These are phyloP conservation scores for Geranomyces variabilis DNA, from an alignment of 192 early-diverging fungal genomes.

Conservation along the genomic window DNA sequence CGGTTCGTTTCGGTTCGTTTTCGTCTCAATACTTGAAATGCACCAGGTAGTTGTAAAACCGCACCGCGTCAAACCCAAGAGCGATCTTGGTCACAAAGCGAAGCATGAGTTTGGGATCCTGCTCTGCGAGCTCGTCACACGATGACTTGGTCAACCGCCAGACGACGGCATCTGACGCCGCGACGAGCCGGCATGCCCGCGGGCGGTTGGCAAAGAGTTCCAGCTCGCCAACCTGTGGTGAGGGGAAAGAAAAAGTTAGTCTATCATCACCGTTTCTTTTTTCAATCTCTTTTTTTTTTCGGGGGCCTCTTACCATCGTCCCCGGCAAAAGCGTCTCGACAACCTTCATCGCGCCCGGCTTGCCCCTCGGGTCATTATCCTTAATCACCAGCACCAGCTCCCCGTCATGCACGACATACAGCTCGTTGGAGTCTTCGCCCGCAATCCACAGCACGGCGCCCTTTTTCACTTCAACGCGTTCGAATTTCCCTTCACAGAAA, in stretches of 20 bases:
- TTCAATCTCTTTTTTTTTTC: too few species aligned
- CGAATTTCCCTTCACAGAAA: conserved; percentile 52
- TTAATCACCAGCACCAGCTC: conserved; percentile 57
- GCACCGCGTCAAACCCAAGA: conserved; percentile 48
- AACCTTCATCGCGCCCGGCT: conserved; percentile 38
- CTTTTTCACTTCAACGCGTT: conserved; percentile 52
- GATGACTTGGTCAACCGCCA: conserved; percentile 73
- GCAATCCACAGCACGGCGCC: conserved; percentile 71
- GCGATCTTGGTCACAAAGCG: conserved; percentile 77
- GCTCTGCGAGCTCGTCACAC: conserved; percentile 69
- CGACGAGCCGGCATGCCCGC: conserved; percentile 47
- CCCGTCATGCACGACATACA: conserved; percentile 81
- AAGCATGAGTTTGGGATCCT: conserved; percentile 72
- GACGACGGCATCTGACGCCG: conserved; percentile 65
- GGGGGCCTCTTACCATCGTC: conserved; percentile 62
- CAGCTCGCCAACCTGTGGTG: conserved; percentile 71
- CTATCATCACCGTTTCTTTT: neutral
- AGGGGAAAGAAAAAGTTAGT: conserved; percentile 3
- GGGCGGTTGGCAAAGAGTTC: conserved; percentile 67
- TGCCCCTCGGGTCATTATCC: conserved; percentile 28
- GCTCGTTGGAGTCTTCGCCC: conserved; percentile 59
- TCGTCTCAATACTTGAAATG: too few species aligned
- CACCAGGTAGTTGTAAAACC: conserved; percentile 33
- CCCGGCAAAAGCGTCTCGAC: conserved; percentile 89
- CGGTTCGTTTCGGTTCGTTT: too few species aligned